Percentiles rank a stretch among this genome's conserved stretches.
These are phyloP conservation scores for Nidula microcarpa DNA, from an alignment of 768 basidiomycete species.

Conservation along the genomic window DNA sequence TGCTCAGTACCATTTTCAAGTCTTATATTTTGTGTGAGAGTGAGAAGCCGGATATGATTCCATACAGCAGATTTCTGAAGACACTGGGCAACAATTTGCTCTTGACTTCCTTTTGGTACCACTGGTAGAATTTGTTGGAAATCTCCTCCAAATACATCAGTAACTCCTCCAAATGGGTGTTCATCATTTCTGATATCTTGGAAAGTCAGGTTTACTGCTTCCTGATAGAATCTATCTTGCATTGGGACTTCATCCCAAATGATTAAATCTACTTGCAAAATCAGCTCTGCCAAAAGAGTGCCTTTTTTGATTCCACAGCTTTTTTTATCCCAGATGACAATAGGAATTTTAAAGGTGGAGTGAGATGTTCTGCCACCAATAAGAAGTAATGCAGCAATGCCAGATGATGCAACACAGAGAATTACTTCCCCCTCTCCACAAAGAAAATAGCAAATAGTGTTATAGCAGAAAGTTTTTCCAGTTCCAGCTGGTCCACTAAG, in stretches of 20 bases:
- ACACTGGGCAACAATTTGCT: constrained; percentile 31
- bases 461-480: constrained; percentile 44
- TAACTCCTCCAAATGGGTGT: constrained; percentile 34
- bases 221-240: constrained; percentile 30
- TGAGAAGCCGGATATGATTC: constrained; percentile 20
- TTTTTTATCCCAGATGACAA: constrained; percentile 20
- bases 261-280: constrained; percentile 22
- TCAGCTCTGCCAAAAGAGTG: constrained; percentile 20
- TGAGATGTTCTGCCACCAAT: constrained; percentile 42
- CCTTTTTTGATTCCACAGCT: constrained; percentile 30
- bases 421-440: constrained; percentile 23
- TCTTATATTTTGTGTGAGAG: constrained; percentile 34
- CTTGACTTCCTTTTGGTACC: constrained; percentile 26
- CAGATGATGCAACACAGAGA: constrained; percentile 48
- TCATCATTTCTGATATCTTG: constrained; percentile 21
- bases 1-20: constrained; percentile 21
- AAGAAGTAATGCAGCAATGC: constrained; percentile 42
- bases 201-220: constrained; percentile 36
- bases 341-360: constrained; percentile 45
- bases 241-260: constrained; percentile 43
- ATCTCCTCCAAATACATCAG: constrained; percentile 40
- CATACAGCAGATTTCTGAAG: constrained; percentile 31
- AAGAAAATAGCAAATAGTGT: constrained; percentile 24
- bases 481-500: constrained; percentile 38
- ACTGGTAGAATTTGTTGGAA: constrained; percentile 46